A percentile compares a stretch with the other conserved stretches of the same genome.
phyloP scores from a whole-genome alignment of 345 rosid species.

The Crucihimalaya himalaica region DNA sequence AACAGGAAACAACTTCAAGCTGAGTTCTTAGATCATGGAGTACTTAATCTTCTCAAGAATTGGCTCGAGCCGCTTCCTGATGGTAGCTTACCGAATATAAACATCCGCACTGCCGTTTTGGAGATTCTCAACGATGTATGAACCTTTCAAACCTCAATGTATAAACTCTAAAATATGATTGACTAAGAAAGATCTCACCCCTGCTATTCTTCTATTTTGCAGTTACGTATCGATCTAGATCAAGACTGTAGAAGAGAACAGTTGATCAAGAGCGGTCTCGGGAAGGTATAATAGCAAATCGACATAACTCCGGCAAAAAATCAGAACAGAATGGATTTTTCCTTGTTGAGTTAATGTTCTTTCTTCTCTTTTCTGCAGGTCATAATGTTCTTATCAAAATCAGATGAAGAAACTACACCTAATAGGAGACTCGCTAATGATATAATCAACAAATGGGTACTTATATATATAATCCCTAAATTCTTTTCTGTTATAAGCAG shows the following conservation, averaged over 20 bases:
- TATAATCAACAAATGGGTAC: conserved; percentile 76
- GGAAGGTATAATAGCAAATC: conserved; percentile 46
- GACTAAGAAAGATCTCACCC: not conserved
- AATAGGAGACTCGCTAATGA: conserved; percentile 84
- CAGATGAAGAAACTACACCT: conserved; percentile 82
- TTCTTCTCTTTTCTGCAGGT: conserved; percentile 38
- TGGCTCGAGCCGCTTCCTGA: conserved; percentile 99
- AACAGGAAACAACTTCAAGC: conserved; percentile 67
- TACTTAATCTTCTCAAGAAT: conserved; percentile 66
- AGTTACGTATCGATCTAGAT: conserved; percentile 70
- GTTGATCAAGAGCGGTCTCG: conserved; percentile 83
- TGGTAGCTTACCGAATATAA: conserved; percentile 87
- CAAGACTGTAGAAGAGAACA: conserved; percentile 76
- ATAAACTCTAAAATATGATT: not conserved
- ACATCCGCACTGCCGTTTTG: conserved; percentile 74
- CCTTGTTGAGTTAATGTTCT: not conserved
- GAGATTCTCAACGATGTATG: conserved; percentile 66
- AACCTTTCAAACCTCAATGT: not conserved
- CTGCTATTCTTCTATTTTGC: conserved; percentile 27
- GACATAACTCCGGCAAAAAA: not conserved
- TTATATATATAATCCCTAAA: not conserved
- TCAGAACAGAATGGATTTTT: not conserved
- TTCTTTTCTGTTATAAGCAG: not conserved
- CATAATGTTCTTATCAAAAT: conserved; percentile 82
- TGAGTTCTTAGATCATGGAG: conserved; percentile 87